phyloP scores from a whole-genome alignment of 495 filamentous ascomycete species.

The Penicillium daleae region DNA sequence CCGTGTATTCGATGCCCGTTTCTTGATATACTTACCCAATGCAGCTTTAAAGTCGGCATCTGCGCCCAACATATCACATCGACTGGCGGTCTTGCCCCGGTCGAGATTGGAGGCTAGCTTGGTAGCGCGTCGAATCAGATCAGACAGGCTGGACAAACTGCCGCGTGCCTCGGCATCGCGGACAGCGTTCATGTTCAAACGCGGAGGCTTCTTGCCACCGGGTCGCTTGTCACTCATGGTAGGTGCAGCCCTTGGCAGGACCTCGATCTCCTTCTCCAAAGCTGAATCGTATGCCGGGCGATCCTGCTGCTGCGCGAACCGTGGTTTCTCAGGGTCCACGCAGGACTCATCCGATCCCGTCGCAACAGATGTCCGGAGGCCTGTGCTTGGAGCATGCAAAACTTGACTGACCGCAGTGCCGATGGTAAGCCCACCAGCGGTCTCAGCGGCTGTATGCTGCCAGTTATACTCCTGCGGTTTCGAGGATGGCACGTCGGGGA shows the following conservation, averaged over 20 bases:
- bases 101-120: conserved; percentile 87
- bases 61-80: conserved; percentile 49
- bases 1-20: neutral
- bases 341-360: conserved; percentile 36
- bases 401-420: conserved; percentile 23
- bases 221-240: conserved; percentile 49
- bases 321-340: conserved; percentile 42
- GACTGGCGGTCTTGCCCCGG: conserved; percentile 79
- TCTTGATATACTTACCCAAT: conserved; percentile 32
- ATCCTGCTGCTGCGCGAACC: conserved; percentile 28
- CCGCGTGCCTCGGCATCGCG: conserved; percentile 78
- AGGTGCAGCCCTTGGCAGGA: conserved; percentile 41
- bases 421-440: conserved; percentile 12
- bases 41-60: conserved; percentile 34
- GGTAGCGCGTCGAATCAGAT: conserved; percentile 87
- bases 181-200: conserved; percentile 78
- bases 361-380: conserved; percentile 31
- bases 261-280: conserved; percentile 38
- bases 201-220: conserved; percentile 65
- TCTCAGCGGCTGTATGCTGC: conserved; percentile 22
- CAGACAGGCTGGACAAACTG: conserved; percentile 87
- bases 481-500: conserved; percentile 20
- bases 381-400: conserved; percentile 28
- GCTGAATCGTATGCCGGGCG: conserved; percentile 10
- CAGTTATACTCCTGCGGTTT: conserved; percentile 17